Percentiles rank a stretch among this genome's conserved stretches.
These are phyloP conservation scores for Geopyxis carbonaria DNA, from an alignment of 495 filamentous ascomycete genomes.

Conservation along the genomic window DNA sequence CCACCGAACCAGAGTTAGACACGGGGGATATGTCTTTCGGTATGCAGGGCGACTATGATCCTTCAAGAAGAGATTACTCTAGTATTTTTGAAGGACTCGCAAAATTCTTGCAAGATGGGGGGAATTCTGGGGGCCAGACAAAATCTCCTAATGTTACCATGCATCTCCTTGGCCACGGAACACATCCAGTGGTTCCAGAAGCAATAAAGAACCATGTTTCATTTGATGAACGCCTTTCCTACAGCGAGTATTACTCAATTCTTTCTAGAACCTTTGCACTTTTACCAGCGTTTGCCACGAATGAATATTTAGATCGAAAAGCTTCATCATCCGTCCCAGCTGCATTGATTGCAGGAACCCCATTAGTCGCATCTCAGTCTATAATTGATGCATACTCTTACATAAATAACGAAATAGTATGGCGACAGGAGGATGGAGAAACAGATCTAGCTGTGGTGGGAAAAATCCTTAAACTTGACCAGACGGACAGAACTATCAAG, in stretches of 20 bases:
- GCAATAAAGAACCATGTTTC: conserved; percentile 10
- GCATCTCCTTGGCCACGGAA: conserved; percentile 17
- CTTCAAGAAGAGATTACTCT: conserved; percentile 14
- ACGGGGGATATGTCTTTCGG: conserved; percentile 14
- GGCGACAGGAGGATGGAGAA: conserved; percentile 13
- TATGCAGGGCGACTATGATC: conserved; percentile 20
- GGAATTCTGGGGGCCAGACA: background rate
- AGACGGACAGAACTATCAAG: conserved; percentile 5
- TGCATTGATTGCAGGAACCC: conserved; percentile 19
- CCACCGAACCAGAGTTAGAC: background rate
- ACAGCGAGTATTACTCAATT: conserved; percentile 17
- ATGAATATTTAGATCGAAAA: conserved; percentile 20
- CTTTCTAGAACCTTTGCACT: conserved; percentile 17
- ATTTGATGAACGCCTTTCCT: conserved; percentile 18
- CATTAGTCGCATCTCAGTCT: conserved; percentile 17
- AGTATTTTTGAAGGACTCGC: conserved; percentile 9
- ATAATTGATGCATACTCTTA: conserved; percentile 24
- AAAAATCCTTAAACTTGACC: conserved; percentile 2
- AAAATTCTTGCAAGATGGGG: conserved; percentile 1
- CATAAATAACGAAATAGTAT: conserved; percentile 18
- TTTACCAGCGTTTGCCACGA: conserved; percentile 20
- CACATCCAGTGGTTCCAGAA: conserved; percentile 9
- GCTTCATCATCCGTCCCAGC: conserved; percentile 21
- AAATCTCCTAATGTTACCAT: conserved; percentile 4
- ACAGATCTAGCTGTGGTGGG: conserved; percentile 15